These are phyloP conservation scores for Suillus fuscotomentosus DNA, from an alignment of 768 basidiomycete species.

Conservation along the genomic window DNA sequence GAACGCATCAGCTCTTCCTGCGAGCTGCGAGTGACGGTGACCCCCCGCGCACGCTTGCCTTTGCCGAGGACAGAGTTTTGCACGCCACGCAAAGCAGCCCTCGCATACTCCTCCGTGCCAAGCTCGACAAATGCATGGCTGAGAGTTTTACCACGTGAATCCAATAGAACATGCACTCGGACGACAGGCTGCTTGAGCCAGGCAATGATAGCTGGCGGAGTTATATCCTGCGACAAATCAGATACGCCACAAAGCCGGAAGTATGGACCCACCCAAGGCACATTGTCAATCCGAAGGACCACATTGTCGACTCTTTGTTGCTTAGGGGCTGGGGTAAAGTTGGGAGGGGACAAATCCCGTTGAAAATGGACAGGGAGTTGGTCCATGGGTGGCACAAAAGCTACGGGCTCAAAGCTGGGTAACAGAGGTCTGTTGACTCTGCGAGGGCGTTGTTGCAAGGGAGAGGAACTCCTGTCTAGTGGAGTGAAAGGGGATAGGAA, in stretches of 20 bases:
- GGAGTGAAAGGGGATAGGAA: constrained; percentile 11
- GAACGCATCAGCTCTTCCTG: constrained; percentile 84
- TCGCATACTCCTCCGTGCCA: constrained; percentile 55
- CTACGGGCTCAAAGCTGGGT: constrained; percentile 25
- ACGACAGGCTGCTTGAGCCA: constrained; percentile 69
- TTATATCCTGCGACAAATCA: constrained; percentile 63
- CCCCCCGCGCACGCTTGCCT: constrained; percentile 77
- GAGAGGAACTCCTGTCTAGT: constrained; percentile 17
- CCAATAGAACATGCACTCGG: constrained; percentile 76
- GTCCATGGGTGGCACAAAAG: constrained; percentile 32
- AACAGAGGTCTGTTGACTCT: constrained; percentile 26
- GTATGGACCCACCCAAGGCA: constrained; percentile 69
- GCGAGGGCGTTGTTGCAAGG: constrained; percentile 23
- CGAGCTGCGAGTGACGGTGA: constrained; percentile 77
- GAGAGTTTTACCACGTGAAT: constrained; percentile 78
- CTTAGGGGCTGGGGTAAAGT: constrained; percentile 3
- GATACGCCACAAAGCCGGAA: constrained; percentile 10
- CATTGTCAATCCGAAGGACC: constrained; percentile 83
- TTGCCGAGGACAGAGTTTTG: constrained; percentile 62
- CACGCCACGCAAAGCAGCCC: constrained; percentile 60
- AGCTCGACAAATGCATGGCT: constrained; percentile 86
- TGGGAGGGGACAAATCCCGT: constrained; percentile 15
- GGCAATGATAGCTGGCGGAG: constrained; percentile 63
- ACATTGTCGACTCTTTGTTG: constrained; percentile 39
- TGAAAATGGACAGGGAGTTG: constrained; percentile 27